Evolutionary conservation across 305 asterid genomes (phyloP), one percentile per base, ranked within the genome.

Genomic region (Nicotiana rustica): DNA sequence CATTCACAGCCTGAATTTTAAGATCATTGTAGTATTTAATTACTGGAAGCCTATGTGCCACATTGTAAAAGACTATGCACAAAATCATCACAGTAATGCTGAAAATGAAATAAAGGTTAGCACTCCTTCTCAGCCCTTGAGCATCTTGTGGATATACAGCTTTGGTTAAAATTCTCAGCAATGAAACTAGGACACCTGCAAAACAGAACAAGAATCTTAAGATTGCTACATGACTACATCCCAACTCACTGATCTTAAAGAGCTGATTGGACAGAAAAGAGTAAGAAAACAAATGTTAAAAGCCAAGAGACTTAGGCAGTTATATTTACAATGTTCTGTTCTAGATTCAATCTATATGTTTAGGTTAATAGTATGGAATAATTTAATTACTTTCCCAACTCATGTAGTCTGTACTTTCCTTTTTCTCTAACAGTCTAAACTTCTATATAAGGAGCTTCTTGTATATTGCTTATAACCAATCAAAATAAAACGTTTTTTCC

Each of bases 161-260:
- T 87, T 96, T 94, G 85, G 98, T 96, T 36, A 92, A 76, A 60
- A 94, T 86, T 79, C 99, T 90, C 67, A 96, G 88, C 65, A 87
- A 81, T 21, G 98, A 94, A 59, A 92, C 98, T 52, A 96, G 93
- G 84, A 94, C 97, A 29, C 99, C 98, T 94, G 92, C 44, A 67
- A 56, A 31, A 36, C 7, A 35, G 9, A 38, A 44, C 33, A 66
- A 71, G 78, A 71, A 6, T 71, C 38, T 44, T 71, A 6, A 71
- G 78, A 47, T 47, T 6, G 61, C 21, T 21, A 67, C 47, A 41
- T 41, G 41, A 36, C 41, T 1, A 36, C 29, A 70, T 70, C 59
- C 25, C 36, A 70, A 44, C 60, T 69, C 18, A n/a, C 56, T 41
- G 77, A 69, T 38, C 59, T 69, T 69, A 69, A 18, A n/a, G 57